Evolutionary conservation across 352 stramenopile genomes (phyloP).

Genomic region (Globisporangium iwayamae): DNA sequence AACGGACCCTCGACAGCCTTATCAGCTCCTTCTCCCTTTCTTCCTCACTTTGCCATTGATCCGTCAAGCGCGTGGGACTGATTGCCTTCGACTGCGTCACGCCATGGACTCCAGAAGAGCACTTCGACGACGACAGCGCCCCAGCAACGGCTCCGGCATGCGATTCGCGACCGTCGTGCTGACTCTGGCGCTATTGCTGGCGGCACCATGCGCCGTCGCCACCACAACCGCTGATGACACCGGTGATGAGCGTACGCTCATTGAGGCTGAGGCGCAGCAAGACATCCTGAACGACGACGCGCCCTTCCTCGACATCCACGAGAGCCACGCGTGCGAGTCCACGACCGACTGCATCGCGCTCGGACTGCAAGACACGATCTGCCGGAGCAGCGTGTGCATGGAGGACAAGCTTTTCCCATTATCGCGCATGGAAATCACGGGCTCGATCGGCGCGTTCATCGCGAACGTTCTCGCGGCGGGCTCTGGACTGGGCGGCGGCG

Average conservation of each 20-base stretch:
- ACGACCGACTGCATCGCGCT: conserved; percentile 46
- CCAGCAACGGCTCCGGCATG: conserved; percentile 15
- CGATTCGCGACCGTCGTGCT: conserved; percentile 2
- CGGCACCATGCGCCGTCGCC: background rate
- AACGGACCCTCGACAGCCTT: too few species aligned
- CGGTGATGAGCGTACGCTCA: background rate
- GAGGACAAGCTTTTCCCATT: conserved; percentile 61
- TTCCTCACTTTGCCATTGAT: too few species aligned
- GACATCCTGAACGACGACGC: conserved; percentile 17
- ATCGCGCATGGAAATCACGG: conserved; percentile 42
- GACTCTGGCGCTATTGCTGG: background rate
- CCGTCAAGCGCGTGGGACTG: too few species aligned
- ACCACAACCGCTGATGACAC: background rate
- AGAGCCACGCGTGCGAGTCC: conserved; percentile 31
- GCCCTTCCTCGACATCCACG: conserved; percentile 16
- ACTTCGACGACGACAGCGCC: too few species aligned
- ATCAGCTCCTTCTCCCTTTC: too few species aligned
- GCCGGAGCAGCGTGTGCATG: conserved; percentile 44
- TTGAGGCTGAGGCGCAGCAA: conserved; percentile 6
- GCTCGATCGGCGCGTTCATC: conserved; percentile 65
- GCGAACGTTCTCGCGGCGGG: conserved; percentile 57
- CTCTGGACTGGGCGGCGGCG: conserved; percentile 70
- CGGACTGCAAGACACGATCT: conserved; percentile 36
- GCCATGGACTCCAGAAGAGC: too few species aligned
- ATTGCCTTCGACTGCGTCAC: too few species aligned